These are phyloP conservation scores for Rhodotorula mucilaginosa DNA, from an alignment of 1,284 basidiomycete genomes.

Conservation along the genomic window DNA sequence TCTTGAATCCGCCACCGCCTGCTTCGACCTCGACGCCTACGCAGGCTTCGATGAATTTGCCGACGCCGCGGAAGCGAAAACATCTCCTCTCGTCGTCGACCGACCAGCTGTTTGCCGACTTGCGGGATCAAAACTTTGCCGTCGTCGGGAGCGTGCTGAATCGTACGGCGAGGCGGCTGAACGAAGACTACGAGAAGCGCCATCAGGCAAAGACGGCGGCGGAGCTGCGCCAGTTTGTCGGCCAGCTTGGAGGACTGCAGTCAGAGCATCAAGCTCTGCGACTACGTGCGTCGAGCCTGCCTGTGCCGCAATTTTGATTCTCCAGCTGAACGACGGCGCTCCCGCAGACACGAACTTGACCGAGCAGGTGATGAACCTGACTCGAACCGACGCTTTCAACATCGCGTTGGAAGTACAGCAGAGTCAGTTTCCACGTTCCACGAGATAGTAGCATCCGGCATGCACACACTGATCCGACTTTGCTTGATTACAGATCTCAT, in stretches of 20 bases:
- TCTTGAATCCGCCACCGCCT: constrained; percentile 56
- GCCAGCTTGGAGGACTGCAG: constrained; percentile 86
- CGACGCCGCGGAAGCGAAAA: constrained; percentile 46
- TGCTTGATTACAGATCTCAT: constrained; percentile 65
- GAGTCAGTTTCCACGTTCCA: constrained; percentile 57
- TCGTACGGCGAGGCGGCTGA: constrained; percentile 74
- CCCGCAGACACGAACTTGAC: constrained; percentile 81
- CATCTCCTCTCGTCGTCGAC: constrained; percentile 56
- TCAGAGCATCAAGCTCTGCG: constrained; percentile 83
- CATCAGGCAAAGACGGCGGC: constrained; percentile 80
- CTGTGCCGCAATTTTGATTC: neutral
- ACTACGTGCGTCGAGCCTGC: constrained; percentile 62
- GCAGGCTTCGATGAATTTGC: constrained; percentile 45
- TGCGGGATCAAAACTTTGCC: constrained; percentile 91
- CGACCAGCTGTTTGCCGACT: constrained; percentile 78
- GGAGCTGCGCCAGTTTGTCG: constrained; percentile 92
- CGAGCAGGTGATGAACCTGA: constrained; percentile 82
- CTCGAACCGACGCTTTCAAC: constrained; percentile 85
- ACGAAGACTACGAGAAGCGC: constrained; percentile 82
- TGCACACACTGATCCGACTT: neutral
- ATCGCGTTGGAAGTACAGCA: constrained; percentile 93
- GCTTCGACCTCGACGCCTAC: constrained; percentile 71
- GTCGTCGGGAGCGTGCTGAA: constrained; percentile 83
- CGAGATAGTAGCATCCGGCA: neutral
- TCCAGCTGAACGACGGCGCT: neutral